Conservation (phyloP, 768 basidiomycete genomes). For the Lentinula lateritia region DNA sequence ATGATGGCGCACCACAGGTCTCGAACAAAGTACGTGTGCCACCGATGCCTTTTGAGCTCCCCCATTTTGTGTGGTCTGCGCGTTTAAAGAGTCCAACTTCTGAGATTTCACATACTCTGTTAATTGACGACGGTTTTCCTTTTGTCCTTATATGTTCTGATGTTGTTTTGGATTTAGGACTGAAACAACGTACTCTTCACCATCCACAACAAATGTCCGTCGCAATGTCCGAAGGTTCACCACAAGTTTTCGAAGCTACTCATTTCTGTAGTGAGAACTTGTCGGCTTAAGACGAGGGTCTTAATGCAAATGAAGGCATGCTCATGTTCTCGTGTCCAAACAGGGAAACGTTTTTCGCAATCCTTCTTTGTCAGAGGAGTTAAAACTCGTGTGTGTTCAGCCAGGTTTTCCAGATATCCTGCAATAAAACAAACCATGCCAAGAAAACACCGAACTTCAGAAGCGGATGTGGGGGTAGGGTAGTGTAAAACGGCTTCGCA, state of each 20-base stretch:
- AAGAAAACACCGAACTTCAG: conserved; percentile 15
- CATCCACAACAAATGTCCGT: no score
- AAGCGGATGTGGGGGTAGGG: conserved; percentile 10
- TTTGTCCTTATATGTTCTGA: no score
- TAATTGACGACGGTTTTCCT: no score
- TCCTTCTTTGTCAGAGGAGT: conserved; percentile 16
- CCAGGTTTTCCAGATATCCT: conserved; percentile 6
- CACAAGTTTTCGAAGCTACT: no score
- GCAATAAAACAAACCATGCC: conserved; percentile 18
- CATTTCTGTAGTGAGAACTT: conserved; percentile 18
- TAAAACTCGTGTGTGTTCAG: conserved; percentile 14
- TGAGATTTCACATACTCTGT: no score
- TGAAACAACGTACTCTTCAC: background rate
- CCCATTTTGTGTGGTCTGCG: no score
- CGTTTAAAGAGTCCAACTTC: no score
- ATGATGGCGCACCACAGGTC: no score
- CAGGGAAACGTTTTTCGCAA: conserved; percentile 8
- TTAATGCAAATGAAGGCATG: conserved; percentile 24
- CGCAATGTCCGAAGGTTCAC: no score
- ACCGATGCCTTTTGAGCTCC: no score
- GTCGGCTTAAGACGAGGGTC: conserved; percentile 17
- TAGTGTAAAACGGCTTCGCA: conserved; percentile 15
- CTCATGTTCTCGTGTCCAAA: conserved; percentile 18
- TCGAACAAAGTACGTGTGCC: no score
- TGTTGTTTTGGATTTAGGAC: no score